A percentile compares a stretch with the other conserved stretches of the same genome.
phyloP scores from a whole-genome alignment of 176 grass and related monocot species.

The Eremochloa ophiuroides region DNA sequence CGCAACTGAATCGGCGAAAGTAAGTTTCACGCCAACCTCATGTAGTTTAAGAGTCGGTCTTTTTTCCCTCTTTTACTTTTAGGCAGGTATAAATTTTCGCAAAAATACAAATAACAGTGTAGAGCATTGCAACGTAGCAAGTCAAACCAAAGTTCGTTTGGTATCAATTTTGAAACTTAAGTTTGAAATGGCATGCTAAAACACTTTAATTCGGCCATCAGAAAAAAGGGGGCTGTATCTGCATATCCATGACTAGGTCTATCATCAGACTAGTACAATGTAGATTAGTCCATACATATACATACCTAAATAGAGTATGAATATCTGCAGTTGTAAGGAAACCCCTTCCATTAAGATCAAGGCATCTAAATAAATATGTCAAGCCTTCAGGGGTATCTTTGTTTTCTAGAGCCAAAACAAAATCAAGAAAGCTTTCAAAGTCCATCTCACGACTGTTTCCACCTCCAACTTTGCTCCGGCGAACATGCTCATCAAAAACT shows the following conservation, averaged over 20 bases:
- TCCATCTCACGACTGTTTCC: slow-evolving; percentile 94
- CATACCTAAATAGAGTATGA: slow-evolving; percentile 88
- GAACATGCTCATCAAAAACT: slow-evolving; percentile 99
- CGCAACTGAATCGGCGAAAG: background rate
- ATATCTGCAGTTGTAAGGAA: slow-evolving; percentile 94
- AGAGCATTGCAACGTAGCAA: background rate
- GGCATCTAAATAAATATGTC: slow-evolving; percentile 93
- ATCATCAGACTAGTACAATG: background rate
- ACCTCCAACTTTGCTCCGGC: slow-evolving; percentile 83
- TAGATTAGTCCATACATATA: slow-evolving; percentile 16
- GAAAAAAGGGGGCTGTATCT: background rate
- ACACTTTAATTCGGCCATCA: background rate
- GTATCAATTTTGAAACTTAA: background rate
- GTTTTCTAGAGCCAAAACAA: slow-evolving; percentile 97
- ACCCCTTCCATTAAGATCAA: slow-evolving; percentile 94
- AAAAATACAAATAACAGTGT: background rate
- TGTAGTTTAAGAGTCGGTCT: background rate
- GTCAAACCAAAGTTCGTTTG: background rate
- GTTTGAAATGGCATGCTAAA: background rate
- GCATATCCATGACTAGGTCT: background rate
- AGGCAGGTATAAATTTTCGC: background rate
- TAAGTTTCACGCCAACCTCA: background rate
- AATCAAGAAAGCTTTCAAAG: slow-evolving; percentile 98
- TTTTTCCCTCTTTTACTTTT: background rate
- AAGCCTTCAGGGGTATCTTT: slow-evolving; percentile 95